Conservation (phyloP, 2,329 filamentous ascomycete genomes). For the Colletotrichum sp. region DNA sequence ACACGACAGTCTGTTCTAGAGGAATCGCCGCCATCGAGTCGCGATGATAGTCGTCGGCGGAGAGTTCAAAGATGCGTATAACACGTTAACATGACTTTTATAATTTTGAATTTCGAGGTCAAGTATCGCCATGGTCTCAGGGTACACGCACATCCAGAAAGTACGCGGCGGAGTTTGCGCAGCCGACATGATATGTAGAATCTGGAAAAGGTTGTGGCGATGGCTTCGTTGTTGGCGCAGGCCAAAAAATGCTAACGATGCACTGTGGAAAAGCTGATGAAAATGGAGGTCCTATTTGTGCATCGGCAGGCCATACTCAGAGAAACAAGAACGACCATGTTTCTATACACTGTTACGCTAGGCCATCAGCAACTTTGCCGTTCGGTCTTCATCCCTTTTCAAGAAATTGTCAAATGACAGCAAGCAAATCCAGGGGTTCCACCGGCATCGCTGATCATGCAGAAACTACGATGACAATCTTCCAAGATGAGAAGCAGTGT, state of each 20-base stretch:
- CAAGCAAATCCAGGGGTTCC: neutral
- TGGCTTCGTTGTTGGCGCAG: neutral
- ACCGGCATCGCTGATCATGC: neutral
- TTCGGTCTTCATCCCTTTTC: neutral
- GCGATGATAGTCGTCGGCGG: neutral
- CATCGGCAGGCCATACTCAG: neutral
- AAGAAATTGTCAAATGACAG: neutral
- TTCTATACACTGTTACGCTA: neutral
- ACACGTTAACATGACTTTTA: too few species aligned
- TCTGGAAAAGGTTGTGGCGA: neutral
- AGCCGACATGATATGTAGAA: neutral
- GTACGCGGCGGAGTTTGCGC: neutral
- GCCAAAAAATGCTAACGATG: too few species aligned
- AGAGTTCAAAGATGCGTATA: neutral
- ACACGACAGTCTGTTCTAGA: neutral
- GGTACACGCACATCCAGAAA: neutral
- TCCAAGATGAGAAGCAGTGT: neutral
- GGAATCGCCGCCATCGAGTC: neutral
- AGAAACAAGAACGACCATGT: neutral
- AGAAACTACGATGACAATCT: neutral
- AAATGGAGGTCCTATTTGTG: neutral
- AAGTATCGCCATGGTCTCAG: neutral
- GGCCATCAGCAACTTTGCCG: neutral
- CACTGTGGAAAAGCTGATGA: too few species aligned
- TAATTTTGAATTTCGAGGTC: neutral